A percentile compares a stretch with the other conserved stretches of the same genome.
Conservation (phyloP, 1,284 basidiomycete genomes). For the Trametes sp. region DNA sequence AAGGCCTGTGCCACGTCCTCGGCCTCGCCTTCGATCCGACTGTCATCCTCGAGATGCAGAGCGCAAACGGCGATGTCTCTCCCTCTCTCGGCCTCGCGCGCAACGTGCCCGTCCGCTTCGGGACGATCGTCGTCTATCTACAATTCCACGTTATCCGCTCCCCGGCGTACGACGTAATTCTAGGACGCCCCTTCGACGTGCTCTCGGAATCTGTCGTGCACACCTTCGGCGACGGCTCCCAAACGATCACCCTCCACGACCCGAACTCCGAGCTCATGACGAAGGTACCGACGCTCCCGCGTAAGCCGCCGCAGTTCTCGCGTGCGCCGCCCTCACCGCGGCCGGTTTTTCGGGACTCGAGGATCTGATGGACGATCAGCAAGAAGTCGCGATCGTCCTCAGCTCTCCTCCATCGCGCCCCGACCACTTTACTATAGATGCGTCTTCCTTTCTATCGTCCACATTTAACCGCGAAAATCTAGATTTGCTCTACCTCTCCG, state of each 20-base stretch:
- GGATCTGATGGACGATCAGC: slow-evolving; percentile 15
- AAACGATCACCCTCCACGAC: slow-evolving; percentile 37
- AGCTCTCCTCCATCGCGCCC: slow-evolving; percentile 1
- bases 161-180: slow-evolving; percentile 42
- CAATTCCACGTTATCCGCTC: slow-evolving; percentile 38
- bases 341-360: slow-evolving; percentile 17
- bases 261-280: slow-evolving; percentile 33
- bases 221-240: slow-evolving; percentile 32
- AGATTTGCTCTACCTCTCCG: slow-evolving; percentile 21
- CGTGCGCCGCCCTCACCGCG: neutral
- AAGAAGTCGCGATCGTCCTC: slow-evolving; percentile 16
- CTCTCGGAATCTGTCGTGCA: slow-evolving; percentile 37
- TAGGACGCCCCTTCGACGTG: slow-evolving; percentile 45
- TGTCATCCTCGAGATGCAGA: slow-evolving; percentile 34
- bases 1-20: slow-evolving; percentile 28
- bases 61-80: slow-evolving; percentile 37
- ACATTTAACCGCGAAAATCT: neutral
- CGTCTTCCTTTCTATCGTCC: neutral
- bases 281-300: slow-evolving; percentile 36
- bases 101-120: slow-evolving; percentile 32
- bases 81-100: slow-evolving; percentile 35
- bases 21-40: slow-evolving; percentile 34
- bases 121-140: slow-evolving; percentile 29
- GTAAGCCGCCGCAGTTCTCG: slow-evolving; percentile 13
- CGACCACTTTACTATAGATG: slow-evolving; percentile 8